Base-by-base conservation (phyloP, 2,329 filamentous ascomycete genomes). In the Penicillium sp. region DNA sequence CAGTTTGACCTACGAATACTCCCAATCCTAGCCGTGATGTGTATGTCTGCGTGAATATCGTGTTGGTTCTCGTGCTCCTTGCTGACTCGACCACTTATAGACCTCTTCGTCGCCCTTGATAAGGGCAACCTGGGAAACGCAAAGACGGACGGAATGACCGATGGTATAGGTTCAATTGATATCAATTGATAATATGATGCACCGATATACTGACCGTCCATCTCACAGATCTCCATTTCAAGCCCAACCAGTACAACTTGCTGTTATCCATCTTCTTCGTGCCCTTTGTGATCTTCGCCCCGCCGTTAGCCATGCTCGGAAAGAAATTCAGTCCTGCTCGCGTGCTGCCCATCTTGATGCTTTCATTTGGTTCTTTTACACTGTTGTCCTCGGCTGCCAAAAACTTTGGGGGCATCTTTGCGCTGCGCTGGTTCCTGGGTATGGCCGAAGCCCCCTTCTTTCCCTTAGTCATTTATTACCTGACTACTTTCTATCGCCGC, bases 201-300 rank as follows among this genome's bases (percentile, higher is more conserved):
- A 6, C 20, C 36, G n/a, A 42, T 7, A 41, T 39, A 1, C 28
- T 49, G 11, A 42, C 28, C 4, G 29, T 16, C 20, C 4, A 38
- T 16, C 24, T 14, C n/a, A 63, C 32, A 70, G 69, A 71, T 42
- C 69, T 87, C 16, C 64, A 78, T 26, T 82, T 89, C 67, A 74
- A 74, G 35, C 64, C 69, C 0, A 76, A 81, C 52, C 77, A 87
- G 61, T 87, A 88, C 69, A 87, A 87, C 61, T 75, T 81, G 23
- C 77, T 87, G 39, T 67, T 88, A 28, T 77, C 76, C 42, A 81
- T 89, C 53, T 89, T 89, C 73, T 89, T 86, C 66, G 74, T 89
- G 6, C 85, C 85, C 0, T 88, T 85, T 62, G 84, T 87, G 28
- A 61, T 89, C 3, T 85, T 82, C 44, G 84, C 82, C 1, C 83